phyloP scores from a whole-genome alignment of 2,329 filamentous ascomycete species.

The Tricladium varicosporioides region DNA sequence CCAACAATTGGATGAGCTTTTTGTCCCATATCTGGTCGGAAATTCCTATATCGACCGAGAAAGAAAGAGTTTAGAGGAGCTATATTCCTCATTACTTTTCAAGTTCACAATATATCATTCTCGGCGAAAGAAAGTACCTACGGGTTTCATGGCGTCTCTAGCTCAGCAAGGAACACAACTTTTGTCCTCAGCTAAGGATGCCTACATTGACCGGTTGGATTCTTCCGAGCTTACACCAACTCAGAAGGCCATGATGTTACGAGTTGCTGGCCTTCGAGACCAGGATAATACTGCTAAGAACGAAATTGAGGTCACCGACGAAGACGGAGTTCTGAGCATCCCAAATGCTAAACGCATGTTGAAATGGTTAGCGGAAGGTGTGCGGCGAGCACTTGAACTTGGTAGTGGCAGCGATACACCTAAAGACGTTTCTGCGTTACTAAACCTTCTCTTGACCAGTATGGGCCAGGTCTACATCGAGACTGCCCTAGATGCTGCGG shows the following conservation, averaged over 20 bases:
- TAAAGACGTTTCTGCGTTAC: constrained; percentile 84
- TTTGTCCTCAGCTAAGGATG: constrained; percentile 82
- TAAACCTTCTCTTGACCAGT: constrained; percentile 78
- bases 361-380: constrained; percentile 93
- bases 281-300: constrained; percentile 69
- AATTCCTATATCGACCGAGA: constrained; percentile 71
- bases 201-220: constrained; percentile 85
- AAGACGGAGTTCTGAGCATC: constrained; percentile 80
- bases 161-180: constrained; percentile 88
- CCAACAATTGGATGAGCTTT: constrained; percentile 75
- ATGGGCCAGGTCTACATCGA: constrained; percentile 83
- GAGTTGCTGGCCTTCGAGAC: constrained; percentile 79
- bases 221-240: constrained; percentile 84
- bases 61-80: constrained; percentile 68
- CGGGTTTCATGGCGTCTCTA: constrained; percentile 88
- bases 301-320: constrained; percentile 86
- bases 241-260: constrained; percentile 86
- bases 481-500: constrained; percentile 65
- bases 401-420: constrained; percentile 84
- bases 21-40: constrained; percentile 66
- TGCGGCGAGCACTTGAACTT: constrained; percentile 87
- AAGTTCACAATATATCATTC: constrained; percentile 97
- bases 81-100: constrained; percentile 90
- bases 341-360: constrained; percentile 97
- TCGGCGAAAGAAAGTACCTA: constrained; percentile 80